Conservation (phyloP, 306 rosid species). For the Cyclanthera cordifolia region DNA sequence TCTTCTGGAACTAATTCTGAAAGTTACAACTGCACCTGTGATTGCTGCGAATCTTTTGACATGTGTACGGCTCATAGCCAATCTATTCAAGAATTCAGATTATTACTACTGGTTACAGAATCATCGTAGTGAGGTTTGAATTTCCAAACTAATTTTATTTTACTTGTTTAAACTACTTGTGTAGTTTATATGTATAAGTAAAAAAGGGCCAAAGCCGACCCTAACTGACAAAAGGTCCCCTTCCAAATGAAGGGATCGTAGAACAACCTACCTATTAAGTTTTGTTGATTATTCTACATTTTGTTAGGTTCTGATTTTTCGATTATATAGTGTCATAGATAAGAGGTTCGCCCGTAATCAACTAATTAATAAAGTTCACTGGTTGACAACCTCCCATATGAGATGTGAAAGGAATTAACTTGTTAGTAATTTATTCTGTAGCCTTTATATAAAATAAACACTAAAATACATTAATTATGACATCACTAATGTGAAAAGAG, state of each 20-base stretch:
- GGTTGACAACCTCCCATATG: not conserved
- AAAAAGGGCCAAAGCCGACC: not conserved
- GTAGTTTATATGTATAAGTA: not conserved
- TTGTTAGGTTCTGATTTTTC: not conserved
- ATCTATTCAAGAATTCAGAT: constrained; percentile 62
- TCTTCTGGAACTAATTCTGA: constrained; percentile 44
- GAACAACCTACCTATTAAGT: not conserved
- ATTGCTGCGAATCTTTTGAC: constrained; percentile 78
- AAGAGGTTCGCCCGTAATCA: not conserved
- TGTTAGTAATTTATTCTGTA: not conserved
- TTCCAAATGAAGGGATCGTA: not conserved
- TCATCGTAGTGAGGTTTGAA: constrained; percentile 65
- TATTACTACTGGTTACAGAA: constrained; percentile 57
- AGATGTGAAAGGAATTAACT: not conserved
- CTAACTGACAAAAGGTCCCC: not conserved
- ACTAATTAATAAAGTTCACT: not conserved
- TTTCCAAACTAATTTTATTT: constrained; percentile 14
- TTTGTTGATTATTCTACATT: not conserved
- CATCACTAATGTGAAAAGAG: not conserved
- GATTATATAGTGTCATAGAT: not conserved
- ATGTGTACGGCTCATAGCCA: constrained; percentile 59
- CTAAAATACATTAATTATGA: not conserved
- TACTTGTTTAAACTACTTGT: not conserved
- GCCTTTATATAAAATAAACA: not conserved
- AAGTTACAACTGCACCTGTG: constrained; percentile 37